These are phyloP conservation scores for Tagetes erecta DNA, from an alignment of 129 eudicot genomes.

Conservation along the genomic window DNA sequence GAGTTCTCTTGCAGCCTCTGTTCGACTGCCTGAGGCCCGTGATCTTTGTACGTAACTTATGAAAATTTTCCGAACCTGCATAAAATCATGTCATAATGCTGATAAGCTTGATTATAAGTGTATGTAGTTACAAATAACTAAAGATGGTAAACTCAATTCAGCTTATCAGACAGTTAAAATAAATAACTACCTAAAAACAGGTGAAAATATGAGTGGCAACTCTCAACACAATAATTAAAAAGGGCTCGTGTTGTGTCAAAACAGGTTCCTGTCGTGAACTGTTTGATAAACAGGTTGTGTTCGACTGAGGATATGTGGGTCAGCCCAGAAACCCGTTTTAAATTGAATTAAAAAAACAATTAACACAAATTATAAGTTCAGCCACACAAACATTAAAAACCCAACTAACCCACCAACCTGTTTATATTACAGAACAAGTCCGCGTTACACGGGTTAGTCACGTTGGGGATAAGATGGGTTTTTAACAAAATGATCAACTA, in stretches of 20 bases:
- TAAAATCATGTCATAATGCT: neutral
- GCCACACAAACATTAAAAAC: neutral
- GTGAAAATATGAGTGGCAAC: neutral
- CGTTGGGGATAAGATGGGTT: neutral
- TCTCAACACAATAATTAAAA: neutral
- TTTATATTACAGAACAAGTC: neutral
- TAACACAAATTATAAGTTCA: neutral
- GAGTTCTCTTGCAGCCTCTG: conserved; percentile 77
- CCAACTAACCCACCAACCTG: neutral
- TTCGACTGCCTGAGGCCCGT: conserved; percentile 57
- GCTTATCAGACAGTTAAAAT: neutral
- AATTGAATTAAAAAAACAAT: neutral
- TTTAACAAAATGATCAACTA: neutral
- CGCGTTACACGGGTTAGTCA: neutral
- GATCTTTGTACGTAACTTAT: conserved; percentile 68
- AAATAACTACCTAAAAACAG: neutral
- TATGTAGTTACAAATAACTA: neutral
- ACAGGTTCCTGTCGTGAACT: neutral
- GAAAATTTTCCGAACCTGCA: conserved; percentile 81
- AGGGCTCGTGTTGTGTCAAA: neutral
- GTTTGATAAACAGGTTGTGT: neutral
- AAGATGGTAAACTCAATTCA: conserved; percentile 2
- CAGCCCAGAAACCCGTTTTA: neutral
- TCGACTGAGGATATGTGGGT: neutral
- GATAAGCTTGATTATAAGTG: neutral